These are phyloP conservation scores for Clonostachys rosea DNA, from an alignment of 2,329 filamentous ascomycete species.

Conservation along the genomic window DNA sequence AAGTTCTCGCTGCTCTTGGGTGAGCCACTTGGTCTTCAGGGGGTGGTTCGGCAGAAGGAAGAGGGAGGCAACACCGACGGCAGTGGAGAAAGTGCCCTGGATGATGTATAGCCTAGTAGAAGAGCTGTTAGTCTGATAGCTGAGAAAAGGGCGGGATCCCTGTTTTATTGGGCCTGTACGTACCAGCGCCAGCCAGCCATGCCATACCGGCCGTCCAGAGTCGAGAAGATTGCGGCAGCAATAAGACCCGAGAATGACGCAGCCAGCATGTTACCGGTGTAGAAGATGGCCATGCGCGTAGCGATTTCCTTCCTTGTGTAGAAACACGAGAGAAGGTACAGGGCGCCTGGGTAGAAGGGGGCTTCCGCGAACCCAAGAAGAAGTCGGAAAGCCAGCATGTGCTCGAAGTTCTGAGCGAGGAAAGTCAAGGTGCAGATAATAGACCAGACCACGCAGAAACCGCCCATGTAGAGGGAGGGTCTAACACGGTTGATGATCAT, in stretches of 20 bases:
- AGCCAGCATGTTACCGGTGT: constrained; percentile 13
- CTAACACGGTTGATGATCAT: constrained; percentile 6
- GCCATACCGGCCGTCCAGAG: constrained; percentile 12
- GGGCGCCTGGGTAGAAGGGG: constrained; percentile 2
- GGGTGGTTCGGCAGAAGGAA: constrained; percentile 18
- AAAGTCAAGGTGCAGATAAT: constrained; percentile 11
- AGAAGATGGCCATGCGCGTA: constrained; percentile 12
- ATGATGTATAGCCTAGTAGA: constrained; percentile 27
- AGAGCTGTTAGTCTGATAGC: too few relatives aligned
- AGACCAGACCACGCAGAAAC: constrained; percentile 9
- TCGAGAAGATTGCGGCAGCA: constrained; percentile 12
- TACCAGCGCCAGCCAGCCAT: constrained; percentile 31
- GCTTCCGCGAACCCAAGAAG: constrained; percentile 14
- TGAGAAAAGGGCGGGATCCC: too few relatives aligned
- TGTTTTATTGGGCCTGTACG: neutral
- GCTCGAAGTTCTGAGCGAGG: constrained; percentile 4
- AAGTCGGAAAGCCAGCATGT: constrained; percentile 8
- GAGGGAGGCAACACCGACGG: constrained; percentile 4
- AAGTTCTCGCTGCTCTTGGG: constrained; percentile 30
- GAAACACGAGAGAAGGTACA: constrained; percentile 13
- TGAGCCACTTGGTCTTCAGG: constrained; percentile 29
- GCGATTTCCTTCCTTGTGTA: constrained; percentile 16
- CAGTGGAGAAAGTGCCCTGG: constrained; percentile 6
- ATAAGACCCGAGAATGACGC: constrained; percentile 13
- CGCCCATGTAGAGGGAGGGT: constrained; percentile 9